These are phyloP conservation scores for Blastobotrys parvus DNA, from an alignment of 805 yeast genomes.

Conservation along the genomic window DNA sequence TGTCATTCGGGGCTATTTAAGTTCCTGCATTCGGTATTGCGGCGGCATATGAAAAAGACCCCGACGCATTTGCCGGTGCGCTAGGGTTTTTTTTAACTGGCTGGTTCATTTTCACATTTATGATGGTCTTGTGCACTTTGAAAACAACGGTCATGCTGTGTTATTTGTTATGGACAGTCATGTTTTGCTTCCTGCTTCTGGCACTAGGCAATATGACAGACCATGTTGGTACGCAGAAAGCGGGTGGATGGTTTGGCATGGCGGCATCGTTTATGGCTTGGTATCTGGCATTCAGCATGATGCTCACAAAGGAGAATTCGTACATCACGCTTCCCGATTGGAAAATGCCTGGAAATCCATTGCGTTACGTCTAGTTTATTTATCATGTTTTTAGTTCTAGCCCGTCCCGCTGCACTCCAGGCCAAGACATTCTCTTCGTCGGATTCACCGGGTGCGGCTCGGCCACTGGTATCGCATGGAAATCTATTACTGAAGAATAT, in stretches of 20 bases:
- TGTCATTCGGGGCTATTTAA: conserved; percentile 48
- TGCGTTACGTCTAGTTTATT: not conserved
- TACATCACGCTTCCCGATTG: not conserved
- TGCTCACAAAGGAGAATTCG: conserved; percentile 35
- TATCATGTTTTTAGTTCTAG: not conserved
- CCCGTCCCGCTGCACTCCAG: too few relatives aligned
- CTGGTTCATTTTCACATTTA: conserved; percentile 54
- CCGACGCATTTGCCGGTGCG: conserved; percentile 31
- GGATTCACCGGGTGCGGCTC: too few relatives aligned
- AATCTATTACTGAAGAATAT: conserved; percentile 1
- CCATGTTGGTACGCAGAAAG: conserved; percentile 35
- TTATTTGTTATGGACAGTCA: conserved; percentile 43
- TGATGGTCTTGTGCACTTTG: conserved; percentile 44
- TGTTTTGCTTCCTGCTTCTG: conserved; percentile 46
- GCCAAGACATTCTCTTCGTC: too few relatives aligned
- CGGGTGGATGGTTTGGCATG: conserved; percentile 58
- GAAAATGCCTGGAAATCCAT: not conserved
- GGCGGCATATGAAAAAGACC: conserved; percentile 36
- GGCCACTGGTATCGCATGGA: too few relatives aligned
- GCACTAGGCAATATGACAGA: conserved; percentile 44
- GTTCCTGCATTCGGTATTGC: conserved; percentile 43
- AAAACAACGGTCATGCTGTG: conserved; percentile 60
- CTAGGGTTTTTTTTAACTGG: conserved; percentile 51
- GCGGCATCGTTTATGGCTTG: conserved; percentile 51
- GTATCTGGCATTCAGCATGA: conserved; percentile 57